Evolutionary conservation across 495 filamentous ascomycete species (phyloP).

Genomic region (Xylaria flabelliformis): DNA sequence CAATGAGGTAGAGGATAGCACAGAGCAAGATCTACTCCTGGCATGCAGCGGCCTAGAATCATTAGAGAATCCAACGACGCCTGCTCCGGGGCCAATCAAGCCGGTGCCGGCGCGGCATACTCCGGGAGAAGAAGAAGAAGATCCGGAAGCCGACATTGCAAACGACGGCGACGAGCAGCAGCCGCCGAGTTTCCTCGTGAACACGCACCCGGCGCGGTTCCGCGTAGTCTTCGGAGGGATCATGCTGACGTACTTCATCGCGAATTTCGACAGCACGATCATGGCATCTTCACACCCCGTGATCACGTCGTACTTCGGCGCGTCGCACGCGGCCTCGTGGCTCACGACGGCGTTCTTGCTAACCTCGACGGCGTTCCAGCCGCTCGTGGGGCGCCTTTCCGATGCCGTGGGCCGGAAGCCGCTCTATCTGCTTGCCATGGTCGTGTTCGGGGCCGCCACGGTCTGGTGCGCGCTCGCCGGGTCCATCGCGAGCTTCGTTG

Average conservation of each 20-base stretch:
- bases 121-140: not conserved
- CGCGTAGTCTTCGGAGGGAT: constrained; percentile 48
- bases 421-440: constrained; percentile 68
- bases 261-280: constrained; percentile 74
- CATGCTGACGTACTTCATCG: constrained; percentile 47
- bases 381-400: constrained; percentile 73
- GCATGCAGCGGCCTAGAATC: not conserved
- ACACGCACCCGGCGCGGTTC: constrained; percentile 45
- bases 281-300: constrained; percentile 85
- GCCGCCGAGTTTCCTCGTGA: constrained; percentile 43
- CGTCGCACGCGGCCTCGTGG: constrained; percentile 79
- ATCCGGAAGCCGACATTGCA: not conserved
- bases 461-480: constrained; percentile 75
- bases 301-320: constrained; percentile 78
- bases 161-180: constrained; percentile 9
- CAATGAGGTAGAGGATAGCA: not conserved
- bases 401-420: constrained; percentile 75
- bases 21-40: constrained; percentile 13
- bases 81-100: constrained; percentile 7
- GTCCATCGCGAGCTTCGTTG: constrained; percentile 74
- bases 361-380: constrained; percentile 77
- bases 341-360: constrained; percentile 79
- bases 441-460: constrained; percentile 69
- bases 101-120: constrained; percentile 14
- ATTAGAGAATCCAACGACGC: not conserved